These are phyloP conservation scores for Termitomyces bulborhizus DNA, from an alignment of 768 basidiomycete genomes.

Conservation along the genomic window DNA sequence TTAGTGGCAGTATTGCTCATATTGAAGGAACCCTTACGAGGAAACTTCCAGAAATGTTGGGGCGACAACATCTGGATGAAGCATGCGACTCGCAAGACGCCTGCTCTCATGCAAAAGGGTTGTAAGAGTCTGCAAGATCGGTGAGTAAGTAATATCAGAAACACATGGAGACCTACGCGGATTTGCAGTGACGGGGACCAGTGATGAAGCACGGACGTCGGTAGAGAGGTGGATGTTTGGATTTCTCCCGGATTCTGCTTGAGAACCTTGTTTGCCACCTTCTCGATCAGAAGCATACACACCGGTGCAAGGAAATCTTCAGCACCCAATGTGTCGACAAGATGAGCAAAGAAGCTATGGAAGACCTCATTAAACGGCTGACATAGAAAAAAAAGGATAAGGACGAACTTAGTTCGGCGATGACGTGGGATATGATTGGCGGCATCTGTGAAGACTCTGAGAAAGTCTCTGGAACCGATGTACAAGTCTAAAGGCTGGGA, in stretches of 20 bases:
- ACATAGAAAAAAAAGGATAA: not conserved
- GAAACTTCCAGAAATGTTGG: slow-evolving; percentile 51
- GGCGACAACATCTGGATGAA: slow-evolving; percentile 27
- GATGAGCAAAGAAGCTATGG: slow-evolving; percentile 80
- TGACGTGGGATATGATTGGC: slow-evolving; percentile 89
- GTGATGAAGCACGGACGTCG: slow-evolving; percentile 59
- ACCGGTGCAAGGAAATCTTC: slow-evolving; percentile 78
- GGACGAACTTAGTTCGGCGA: slow-evolving; percentile 74
- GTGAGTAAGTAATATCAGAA: not conserved
- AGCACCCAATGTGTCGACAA: slow-evolving; percentile 77
- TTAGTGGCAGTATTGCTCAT: not conserved
- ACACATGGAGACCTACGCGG: slow-evolving; percentile 32
- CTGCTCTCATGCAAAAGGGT: slow-evolving; percentile 64
- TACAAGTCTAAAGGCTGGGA: slow-evolving; percentile 52
- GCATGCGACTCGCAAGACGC: slow-evolving; percentile 43
- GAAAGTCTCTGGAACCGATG: slow-evolving; percentile 68
- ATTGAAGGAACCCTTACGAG: slow-evolving; percentile 33
- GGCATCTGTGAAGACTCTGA: slow-evolving; percentile 92
- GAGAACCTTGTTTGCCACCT: slow-evolving; percentile 60
- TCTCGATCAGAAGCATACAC: slow-evolving; percentile 81
- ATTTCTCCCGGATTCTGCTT: slow-evolving; percentile 59
- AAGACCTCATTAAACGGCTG: not conserved
- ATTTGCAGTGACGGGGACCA: slow-evolving; percentile 42
- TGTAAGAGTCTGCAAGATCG: slow-evolving; percentile 43
- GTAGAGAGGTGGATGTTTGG: slow-evolving; percentile 54